Conservation (phyloP, 1,284 basidiomycete genomes). For the Waitea zeae region DNA sequence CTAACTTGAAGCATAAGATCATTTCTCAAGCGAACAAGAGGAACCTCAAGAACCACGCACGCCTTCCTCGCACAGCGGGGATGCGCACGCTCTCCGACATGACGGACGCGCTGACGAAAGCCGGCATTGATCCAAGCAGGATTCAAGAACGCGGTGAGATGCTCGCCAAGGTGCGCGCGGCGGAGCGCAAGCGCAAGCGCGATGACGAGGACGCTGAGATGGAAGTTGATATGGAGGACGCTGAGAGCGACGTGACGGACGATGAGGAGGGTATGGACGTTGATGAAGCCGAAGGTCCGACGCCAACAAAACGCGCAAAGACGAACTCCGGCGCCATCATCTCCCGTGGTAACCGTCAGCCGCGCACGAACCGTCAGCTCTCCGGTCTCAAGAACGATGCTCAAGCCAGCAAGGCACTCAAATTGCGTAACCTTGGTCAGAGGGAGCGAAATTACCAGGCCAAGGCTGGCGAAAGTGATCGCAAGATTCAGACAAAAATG, state of each 20-base stretch:
- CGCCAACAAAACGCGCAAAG: slow-evolving; percentile 42
- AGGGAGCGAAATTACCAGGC: slow-evolving; percentile 75
- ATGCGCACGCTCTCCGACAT: slow-evolving; percentile 82
- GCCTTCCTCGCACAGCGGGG: slow-evolving; percentile 75
- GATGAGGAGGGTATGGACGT: slow-evolving; percentile 38
- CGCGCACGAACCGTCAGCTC: slow-evolving; percentile 54
- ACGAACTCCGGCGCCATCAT: slow-evolving; percentile 40
- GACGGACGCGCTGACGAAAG: slow-evolving; percentile 63
- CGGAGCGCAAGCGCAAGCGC: slow-evolving; percentile 50
- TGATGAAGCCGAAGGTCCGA: slow-evolving; percentile 30
- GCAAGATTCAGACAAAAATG: slow-evolving; percentile 66
- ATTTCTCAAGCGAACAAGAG: slow-evolving; percentile 73
- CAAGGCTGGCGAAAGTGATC: slow-evolving; percentile 81
- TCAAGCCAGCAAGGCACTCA: slow-evolving; percentile 68
- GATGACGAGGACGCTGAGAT: slow-evolving; percentile 31
- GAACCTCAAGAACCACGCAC: slow-evolving; percentile 71
- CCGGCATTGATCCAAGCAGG: slow-evolving; percentile 78
- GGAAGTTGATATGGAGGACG: slow-evolving; percentile 22
- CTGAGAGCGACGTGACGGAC: too few relatives aligned
- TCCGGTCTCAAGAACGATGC: slow-evolving; percentile 65
- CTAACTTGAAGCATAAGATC: slow-evolving; percentile 58
- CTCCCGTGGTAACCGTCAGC: slow-evolving; percentile 31
- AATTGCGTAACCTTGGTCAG: slow-evolving; percentile 73
- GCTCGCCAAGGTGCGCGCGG: slow-evolving; percentile 64
- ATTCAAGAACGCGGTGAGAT: slow-evolving; percentile 80